A percentile compares a stretch with the other conserved stretches of the same genome.
Evolutionary conservation across 495 filamentous ascomycete species (phyloP).

Genomic region (Penicillium canariense): DNA sequence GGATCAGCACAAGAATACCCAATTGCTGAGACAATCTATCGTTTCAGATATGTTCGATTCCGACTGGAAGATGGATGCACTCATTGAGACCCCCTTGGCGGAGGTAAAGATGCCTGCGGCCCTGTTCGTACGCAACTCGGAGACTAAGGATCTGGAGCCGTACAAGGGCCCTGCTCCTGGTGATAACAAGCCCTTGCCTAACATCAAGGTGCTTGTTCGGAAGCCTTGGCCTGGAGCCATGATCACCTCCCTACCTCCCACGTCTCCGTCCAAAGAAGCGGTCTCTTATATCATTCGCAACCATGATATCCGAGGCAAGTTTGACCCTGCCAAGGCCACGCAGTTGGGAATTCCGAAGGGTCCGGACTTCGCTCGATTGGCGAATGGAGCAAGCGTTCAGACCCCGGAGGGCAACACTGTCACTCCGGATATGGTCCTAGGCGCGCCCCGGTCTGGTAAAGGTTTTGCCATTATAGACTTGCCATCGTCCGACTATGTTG

Average conservation of each 20-base stretch:
- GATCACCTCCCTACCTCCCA: constrained; percentile 61
- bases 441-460: constrained; percentile 48
- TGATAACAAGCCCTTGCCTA: constrained; percentile 44
- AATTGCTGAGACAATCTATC: constrained; percentile 55
- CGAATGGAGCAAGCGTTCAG: constrained; percentile 53
- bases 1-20: constrained; percentile 36
- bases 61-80: constrained; percentile 65
- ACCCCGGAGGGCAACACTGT: constrained; percentile 54
- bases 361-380: constrained; percentile 51
- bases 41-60: constrained; percentile 82
- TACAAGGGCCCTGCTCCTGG: constrained; percentile 67
- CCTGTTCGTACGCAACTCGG: constrained; percentile 63
- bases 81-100: constrained; percentile 61
- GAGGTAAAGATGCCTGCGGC: constrained; percentile 65
- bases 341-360: constrained; percentile 55
- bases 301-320: constrained; percentile 75
- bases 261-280: constrained; percentile 60
- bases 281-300: constrained; percentile 82
- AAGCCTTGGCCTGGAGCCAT: constrained; percentile 79
- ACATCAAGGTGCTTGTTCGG: constrained; percentile 73
- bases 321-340: constrained; percentile 61
- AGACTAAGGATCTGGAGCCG: constrained; percentile 60
- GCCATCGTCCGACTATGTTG: constrained; percentile 64
- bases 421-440: constrained; percentile 67
- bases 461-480: constrained; percentile 82